Evolutionary conservation across 345 rosid species (phyloP).

Genomic region (Abelmoschus esculentus): DNA sequence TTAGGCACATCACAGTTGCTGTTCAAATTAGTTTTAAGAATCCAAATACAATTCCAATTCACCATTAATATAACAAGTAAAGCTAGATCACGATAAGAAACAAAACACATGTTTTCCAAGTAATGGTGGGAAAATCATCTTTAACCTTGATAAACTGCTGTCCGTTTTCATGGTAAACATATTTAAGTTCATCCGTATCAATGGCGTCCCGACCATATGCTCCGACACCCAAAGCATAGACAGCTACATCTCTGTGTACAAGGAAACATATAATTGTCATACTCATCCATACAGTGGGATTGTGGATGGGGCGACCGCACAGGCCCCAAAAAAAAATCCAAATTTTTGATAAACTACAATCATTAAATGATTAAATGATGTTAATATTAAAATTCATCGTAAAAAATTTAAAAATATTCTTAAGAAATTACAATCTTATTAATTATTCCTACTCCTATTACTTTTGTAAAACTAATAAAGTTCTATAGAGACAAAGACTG

Average conservation of each 20-base stretch:
- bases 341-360: no score
- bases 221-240: conserved; percentile 84
- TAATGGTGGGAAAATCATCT: not conserved
- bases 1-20: not conserved
- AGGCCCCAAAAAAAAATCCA: no score
- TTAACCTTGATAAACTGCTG: conserved; percentile 60
- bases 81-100: not conserved
- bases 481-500: no score
- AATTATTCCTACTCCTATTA: no score
- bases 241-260: conserved; percentile 53
- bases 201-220: conserved; percentile 66
- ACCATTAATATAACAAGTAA: not conserved
- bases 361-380: no score
- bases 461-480: no score
- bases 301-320: no score
- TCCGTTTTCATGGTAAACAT: conserved; percentile 62
- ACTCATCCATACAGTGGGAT: not conserved
- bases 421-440: no score
- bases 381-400: no score
- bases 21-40: not conserved
- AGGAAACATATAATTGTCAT: not conserved
- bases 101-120: not conserved
- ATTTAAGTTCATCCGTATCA: conserved; percentile 69
- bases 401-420: no score
- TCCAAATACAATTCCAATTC: not conserved